Evolutionary conservation across 1,284 basidiomycete genomes (phyloP).

Genomic region (Fomes fomentarius): DNA sequence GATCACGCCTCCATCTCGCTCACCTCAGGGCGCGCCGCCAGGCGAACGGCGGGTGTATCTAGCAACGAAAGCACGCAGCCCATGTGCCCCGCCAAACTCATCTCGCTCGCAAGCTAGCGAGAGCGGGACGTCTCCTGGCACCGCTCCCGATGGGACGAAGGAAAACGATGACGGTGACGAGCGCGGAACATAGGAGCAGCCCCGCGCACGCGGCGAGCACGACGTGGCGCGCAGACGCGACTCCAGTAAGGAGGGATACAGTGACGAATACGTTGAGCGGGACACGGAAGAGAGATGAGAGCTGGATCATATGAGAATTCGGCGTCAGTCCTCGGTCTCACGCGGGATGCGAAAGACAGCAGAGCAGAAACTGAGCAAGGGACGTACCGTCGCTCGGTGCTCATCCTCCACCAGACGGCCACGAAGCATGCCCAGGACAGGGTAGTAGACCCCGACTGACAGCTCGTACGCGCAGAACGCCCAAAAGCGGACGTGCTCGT

Average conservation of each 20-base stretch:
- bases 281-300: constrained; percentile 73
- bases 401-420: constrained; percentile 72
- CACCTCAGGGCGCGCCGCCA: no score
- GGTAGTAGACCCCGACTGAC: constrained; percentile 80
- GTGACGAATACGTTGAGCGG: constrained; percentile 77
- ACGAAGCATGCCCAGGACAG: constrained; percentile 75
- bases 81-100: no score
- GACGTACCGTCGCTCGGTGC: constrained; percentile 69
- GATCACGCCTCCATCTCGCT: no score
- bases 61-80: no score
- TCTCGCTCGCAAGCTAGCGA: constrained; percentile 8
- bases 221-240: constrained; percentile 62
- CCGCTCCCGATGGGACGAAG: no score
- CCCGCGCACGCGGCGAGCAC: constrained; percentile 64
- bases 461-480: constrained; percentile 76
- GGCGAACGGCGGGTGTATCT: no score
- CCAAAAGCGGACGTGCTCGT: constrained; percentile 63
- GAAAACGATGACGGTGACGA: constrained; percentile 48
- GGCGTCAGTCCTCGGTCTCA: background rate
- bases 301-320: constrained; percentile 42
- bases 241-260: constrained; percentile 69
- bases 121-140: constrained; percentile 7
- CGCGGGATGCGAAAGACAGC: no score
- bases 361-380: no score
- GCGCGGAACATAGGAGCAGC: constrained; percentile 60